These are phyloP conservation scores for Scleroderma bovista DNA, from an alignment of 768 basidiomycete genomes.

Conservation along the genomic window DNA sequence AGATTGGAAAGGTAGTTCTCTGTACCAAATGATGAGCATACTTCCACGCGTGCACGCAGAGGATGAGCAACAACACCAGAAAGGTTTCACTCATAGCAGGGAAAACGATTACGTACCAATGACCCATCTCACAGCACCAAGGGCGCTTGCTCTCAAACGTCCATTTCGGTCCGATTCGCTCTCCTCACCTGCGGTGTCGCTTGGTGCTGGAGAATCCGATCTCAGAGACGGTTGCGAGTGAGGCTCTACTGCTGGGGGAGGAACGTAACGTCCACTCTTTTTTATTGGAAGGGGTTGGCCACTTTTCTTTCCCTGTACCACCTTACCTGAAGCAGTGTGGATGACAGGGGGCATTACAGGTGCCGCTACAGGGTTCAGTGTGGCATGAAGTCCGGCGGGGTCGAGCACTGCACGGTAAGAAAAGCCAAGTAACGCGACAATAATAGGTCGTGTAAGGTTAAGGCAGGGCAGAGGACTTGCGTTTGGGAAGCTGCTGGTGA, in stretches of 20 bases:
- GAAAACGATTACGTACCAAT: constrained; percentile 40
- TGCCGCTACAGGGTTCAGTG: constrained; percentile 55
- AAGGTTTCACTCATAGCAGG: neutral
- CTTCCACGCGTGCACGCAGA: neutral
- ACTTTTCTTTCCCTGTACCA: constrained; percentile 16
- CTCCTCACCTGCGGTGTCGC: constrained; percentile 49
- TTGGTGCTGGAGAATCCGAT: constrained; percentile 10
- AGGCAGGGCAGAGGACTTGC: constrained; percentile 16
- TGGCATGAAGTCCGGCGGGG: constrained; percentile 51
- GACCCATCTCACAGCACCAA: constrained; percentile 61
- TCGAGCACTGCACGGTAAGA: constrained; percentile 52
- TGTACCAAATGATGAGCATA: neutral
- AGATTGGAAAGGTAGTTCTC: neutral
- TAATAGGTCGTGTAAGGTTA: constrained; percentile 25
- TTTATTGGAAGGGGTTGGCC: constrained; percentile 20
- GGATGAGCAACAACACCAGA: neutral
- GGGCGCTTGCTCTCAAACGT: constrained; percentile 59
- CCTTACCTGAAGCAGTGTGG: neutral
- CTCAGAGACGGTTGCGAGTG: constrained; percentile 16
- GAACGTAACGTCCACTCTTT: constrained; percentile 26
- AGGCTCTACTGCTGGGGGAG: constrained; percentile 29
- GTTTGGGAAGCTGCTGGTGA: constrained; percentile 15
- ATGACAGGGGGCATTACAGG: neutral
- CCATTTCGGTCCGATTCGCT: constrained; percentile 63
- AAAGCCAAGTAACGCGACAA: constrained; percentile 43